phyloP scores from a whole-genome alignment of 139 green algal species.

The Yamagishiella unicocca region DNA sequence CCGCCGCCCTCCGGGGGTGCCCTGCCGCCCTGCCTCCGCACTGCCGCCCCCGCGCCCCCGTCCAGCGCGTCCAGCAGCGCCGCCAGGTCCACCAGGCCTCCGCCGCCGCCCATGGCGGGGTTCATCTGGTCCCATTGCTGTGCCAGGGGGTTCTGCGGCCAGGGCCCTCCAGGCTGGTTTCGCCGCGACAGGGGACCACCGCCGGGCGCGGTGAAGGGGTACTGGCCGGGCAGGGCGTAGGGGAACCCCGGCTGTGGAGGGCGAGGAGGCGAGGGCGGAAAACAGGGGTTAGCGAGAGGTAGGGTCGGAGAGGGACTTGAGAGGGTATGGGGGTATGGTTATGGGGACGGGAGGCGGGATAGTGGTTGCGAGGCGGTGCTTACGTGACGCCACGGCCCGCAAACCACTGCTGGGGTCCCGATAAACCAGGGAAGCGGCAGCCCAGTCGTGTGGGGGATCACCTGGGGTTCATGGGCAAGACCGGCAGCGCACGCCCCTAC shows the following conservation, averaged over 20 bases:
- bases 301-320: too few species aligned
- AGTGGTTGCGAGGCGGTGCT: too few species aligned
- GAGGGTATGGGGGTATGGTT: too few species aligned
- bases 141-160: neutral
- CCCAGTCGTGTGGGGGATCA: too few species aligned
- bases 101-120: neutral
- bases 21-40: neutral
- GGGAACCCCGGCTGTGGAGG: neutral
- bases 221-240: neutral
- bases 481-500: too few species aligned
- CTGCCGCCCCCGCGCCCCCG: neutral
- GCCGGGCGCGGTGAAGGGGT: neutral
- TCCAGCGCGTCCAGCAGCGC: constrained; percentile 17
- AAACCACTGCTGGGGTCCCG: too few species aligned
- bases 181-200: too few species aligned
- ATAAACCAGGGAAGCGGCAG: too few species aligned
- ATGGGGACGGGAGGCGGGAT: too few species aligned
- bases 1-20: neutral
- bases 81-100: neutral
- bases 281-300: neutral
- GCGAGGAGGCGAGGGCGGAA: neutral
- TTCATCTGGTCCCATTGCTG: neutral
- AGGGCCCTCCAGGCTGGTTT: too few species aligned
- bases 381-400: too few species aligned
- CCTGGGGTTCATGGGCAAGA: too few species aligned